phyloP scores from a whole-genome alignment of 148 eudicot genomes.

The Polygonum maritimum region DNA sequence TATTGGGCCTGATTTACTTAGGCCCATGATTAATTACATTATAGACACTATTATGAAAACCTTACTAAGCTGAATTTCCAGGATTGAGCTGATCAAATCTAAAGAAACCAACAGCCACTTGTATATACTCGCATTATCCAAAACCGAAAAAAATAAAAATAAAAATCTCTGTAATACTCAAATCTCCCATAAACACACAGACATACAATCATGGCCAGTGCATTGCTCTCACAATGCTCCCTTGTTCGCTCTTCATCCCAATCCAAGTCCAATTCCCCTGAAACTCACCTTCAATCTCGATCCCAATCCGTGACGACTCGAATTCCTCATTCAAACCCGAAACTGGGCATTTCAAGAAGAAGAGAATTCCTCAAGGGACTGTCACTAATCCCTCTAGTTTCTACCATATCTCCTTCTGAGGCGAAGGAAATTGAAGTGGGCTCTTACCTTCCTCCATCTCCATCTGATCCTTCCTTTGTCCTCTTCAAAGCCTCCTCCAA shows the following conservation, averaged over 20 bases:
- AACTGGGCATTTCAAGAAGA: conserved; percentile 22
- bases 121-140: background rate
- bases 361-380: conserved; percentile 57
- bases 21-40: no score
- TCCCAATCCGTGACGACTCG: conserved; percentile 12
- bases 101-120: background rate
- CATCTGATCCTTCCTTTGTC: conserved; percentile 69
- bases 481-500: conserved; percentile 78
- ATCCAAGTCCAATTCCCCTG: conserved; percentile 22
- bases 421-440: conserved; percentile 81
- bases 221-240: conserved; percentile 28
- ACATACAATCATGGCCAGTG: conserved; percentile 24
- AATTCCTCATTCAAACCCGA: conserved; percentile 12
- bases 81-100: background rate
- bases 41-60: no score
- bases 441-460: conserved; percentile 50
- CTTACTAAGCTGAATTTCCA: no score
- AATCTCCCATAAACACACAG: no score
- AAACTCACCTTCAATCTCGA: conserved; percentile 11
- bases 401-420: conserved; percentile 14
- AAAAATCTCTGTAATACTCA: background rate
- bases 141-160: background rate
- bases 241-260: conserved; percentile 21
- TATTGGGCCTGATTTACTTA: no score
- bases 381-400: conserved; percentile 22